Conservation (phyloP, 352 stramenopile genomes). For the Saprolegnia parasitica region DNA sequence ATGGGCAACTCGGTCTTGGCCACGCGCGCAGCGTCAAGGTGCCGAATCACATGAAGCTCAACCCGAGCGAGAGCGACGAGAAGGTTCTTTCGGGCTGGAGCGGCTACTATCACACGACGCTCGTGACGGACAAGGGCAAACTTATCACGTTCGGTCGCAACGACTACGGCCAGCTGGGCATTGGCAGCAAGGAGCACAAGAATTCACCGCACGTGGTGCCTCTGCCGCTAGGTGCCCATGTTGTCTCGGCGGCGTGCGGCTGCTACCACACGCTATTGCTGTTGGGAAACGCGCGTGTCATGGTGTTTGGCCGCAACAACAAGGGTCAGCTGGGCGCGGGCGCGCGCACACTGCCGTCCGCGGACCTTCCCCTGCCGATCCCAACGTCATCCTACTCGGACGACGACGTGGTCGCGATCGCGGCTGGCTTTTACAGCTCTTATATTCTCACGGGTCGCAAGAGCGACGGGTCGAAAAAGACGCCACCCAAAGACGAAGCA, state of each 20-base stretch:
- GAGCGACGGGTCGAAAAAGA: slow-evolving; percentile 36
- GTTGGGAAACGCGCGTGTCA: slow-evolving; percentile 68
- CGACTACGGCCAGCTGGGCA: slow-evolving; percentile 82
- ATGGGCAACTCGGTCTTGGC: slow-evolving; percentile 76
- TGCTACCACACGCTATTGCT: slow-evolving; percentile 83
- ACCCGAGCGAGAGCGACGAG: slow-evolving; percentile 59
- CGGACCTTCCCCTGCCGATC: slow-evolving; percentile 71
- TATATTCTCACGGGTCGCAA: slow-evolving; percentile 82
- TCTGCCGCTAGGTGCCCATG: slow-evolving; percentile 70
- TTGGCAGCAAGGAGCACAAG: slow-evolving; percentile 86
- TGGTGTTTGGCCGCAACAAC: slow-evolving; percentile 87
- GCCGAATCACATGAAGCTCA: slow-evolving; percentile 60
- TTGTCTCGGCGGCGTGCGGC: slow-evolving; percentile 68
- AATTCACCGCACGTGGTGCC: slow-evolving; percentile 72
- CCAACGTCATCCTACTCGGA: slow-evolving; percentile 67
- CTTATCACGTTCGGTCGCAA: slow-evolving; percentile 82
- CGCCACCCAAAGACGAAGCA: slow-evolving; percentile 35
- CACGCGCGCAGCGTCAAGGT: slow-evolving; percentile 75
- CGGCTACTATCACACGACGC: slow-evolving; percentile 81
- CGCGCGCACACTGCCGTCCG: slow-evolving; percentile 68
- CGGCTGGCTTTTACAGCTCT: slow-evolving; percentile 83
- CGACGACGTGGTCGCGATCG: slow-evolving; percentile 77
- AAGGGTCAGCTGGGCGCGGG: slow-evolving; percentile 78
- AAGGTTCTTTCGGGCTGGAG: slow-evolving; percentile 74
- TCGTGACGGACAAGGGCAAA: slow-evolving; percentile 76